Evolutionary conservation across 805 yeast genomes (phyloP), one percentile per base, ranked within the genome.

Genomic region (Saccharomycopsis capsularis): DNA sequence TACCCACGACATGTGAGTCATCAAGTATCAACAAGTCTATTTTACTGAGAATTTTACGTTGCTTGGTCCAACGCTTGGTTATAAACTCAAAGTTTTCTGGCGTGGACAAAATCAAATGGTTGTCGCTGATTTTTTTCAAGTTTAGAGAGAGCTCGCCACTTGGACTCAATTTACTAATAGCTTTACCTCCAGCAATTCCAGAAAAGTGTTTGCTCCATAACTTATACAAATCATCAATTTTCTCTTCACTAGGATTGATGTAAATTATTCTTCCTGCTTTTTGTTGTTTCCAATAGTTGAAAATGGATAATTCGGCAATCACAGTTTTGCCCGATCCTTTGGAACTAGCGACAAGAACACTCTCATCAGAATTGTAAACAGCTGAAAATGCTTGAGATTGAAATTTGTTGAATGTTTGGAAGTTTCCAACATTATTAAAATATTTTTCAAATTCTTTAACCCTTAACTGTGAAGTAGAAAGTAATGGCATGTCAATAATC

Each of bases 1-100:
- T 64, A 1, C 89, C 87, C 18, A 90, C 62, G 29, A 64, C 58
- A 56, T 91, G 96, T 16, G 77, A 65, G 59, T 87, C 88, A 62
- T 87, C 96, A 35, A 78, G 79, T 44, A 93, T 74, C 2, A 88
- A 59, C 29, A 87, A 61, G 41, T 79, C 88, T 27, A 91, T 76
- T 0, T 76, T 61, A 52, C 82, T 87, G 3, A 91, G 69, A 54
- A 79, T 79, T 55, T 76, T 79, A 48, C 95, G 71, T 55, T 81
- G 84, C 56, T 81, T 81, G n/a, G 42, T 27, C 98, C 98, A 90
- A 42, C 89, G 71, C 53, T 91, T 75, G 0, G 95, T 77, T 0
- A 89, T 58, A 3, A 68, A 55, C 53, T 86, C 90, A 69, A 88
- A 85, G 54, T 86, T 91, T 21, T 67, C 70, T 0, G 96, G 95